phyloP scores from a whole-genome alignment of 164 flowering plant species.

The Cinnamomum micranthum region DNA sequence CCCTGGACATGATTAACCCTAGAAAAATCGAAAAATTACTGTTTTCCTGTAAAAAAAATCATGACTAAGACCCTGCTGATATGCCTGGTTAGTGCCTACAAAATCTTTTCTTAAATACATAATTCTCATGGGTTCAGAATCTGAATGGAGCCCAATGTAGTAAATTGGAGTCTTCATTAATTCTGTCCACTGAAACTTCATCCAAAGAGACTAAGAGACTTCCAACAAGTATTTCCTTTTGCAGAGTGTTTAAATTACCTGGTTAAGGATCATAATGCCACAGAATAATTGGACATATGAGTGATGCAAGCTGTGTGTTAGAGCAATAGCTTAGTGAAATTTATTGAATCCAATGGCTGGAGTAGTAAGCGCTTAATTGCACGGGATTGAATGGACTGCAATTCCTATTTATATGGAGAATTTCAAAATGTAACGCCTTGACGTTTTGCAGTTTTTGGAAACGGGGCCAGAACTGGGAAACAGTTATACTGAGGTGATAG shows the following conservation, averaged over 20 bases:
- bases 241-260: neutral
- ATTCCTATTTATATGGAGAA: neutral
- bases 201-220: neutral
- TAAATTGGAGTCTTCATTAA: neutral
- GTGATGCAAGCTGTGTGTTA: neutral
- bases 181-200: neutral
- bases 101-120: neutral
- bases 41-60: no score
- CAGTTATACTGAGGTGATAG: conserved; percentile 82
- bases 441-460: conserved; percentile 74
- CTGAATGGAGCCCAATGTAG: neutral
- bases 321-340: neutral
- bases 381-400: no score
- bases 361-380: no score
- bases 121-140: neutral
- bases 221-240: no score
- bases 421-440: no score
- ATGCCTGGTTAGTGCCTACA: neutral
- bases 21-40: no score
- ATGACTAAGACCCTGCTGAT: neutral
- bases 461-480: conserved; percentile 73
- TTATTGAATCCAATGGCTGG: conserved; percentile 1
- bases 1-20: no score
- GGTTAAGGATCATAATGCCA: neutral
- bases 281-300: neutral